Percentiles rank a stretch among this genome's conserved stretches.
Evolutionary conservation across 805 yeast species (phyloP).

Genomic region (Candida cerambycidarum): DNA sequence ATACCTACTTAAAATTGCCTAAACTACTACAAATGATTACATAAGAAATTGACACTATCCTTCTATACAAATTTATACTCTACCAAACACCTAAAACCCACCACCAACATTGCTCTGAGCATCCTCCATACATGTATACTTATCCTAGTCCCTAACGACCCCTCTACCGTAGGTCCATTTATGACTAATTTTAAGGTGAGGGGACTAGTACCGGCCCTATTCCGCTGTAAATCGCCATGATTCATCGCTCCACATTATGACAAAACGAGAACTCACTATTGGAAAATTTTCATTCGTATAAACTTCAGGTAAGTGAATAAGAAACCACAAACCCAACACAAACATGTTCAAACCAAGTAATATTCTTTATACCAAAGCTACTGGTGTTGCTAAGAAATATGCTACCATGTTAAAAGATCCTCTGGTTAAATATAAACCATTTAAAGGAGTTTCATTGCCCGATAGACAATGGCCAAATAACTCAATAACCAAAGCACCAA

Average conservation of each 20-base stretch:
- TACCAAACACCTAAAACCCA: too few relatives aligned
- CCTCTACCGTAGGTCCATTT: too few relatives aligned
- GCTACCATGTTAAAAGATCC: conserved; percentile 66
- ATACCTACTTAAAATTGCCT: too few relatives aligned
- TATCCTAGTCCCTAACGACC: too few relatives aligned
- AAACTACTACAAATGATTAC: too few relatives aligned
- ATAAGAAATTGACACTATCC: too few relatives aligned
- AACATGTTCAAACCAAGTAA: conserved; percentile 15
- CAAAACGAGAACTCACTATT: conserved; percentile 1
- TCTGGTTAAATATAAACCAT: conserved; percentile 57
- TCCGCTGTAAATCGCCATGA: conserved; percentile 9
- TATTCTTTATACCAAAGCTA: conserved; percentile 14
- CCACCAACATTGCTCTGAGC: too few relatives aligned
- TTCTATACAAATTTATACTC: too few relatives aligned
- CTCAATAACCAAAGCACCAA: conserved; percentile 65
- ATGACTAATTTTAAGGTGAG: too few relatives aligned
- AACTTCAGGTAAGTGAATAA: conserved; percentile 1
- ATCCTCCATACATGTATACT: too few relatives aligned
- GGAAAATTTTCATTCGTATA: conserved; percentile 5
- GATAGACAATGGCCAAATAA: conserved; percentile 74
- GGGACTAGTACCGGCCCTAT: conserved; percentile 8
- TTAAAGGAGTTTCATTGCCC: conserved; percentile 53
- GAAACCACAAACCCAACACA: background rate
- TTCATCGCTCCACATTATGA: conserved; percentile 12
- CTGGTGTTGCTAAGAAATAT: conserved; percentile 9